Evolutionary conservation across 2,329 filamentous ascomycete species (phyloP).

Genomic region (Cladosporium phlei): DNA sequence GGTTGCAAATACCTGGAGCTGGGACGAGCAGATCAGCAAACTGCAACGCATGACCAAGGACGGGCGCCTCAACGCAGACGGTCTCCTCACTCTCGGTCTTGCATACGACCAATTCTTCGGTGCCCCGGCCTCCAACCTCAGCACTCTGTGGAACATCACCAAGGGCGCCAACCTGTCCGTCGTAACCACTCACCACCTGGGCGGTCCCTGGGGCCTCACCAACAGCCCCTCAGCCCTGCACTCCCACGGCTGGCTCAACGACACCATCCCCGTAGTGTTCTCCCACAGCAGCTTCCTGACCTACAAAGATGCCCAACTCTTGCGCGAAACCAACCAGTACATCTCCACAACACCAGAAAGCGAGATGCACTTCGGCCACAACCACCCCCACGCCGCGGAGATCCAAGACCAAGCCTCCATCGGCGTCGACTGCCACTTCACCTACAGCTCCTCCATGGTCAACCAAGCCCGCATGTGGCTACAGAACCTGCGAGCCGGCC

Average conservation of each 20-base stretch:
- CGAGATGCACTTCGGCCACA: constrained; percentile 56
- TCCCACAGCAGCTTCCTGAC: constrained; percentile 49
- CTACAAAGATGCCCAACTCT: constrained; percentile 35
- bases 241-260: constrained; percentile 39
- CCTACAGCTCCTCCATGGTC: constrained; percentile 28
- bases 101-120: constrained; percentile 39
- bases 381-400: constrained; percentile 40
- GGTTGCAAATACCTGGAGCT: constrained; percentile 16
- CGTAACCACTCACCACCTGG: constrained; percentile 39
- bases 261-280: constrained; percentile 47
- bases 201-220: constrained; percentile 11
- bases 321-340: constrained; percentile 49
- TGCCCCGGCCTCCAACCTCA: constrained; percentile 24
- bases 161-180: constrained; percentile 22
- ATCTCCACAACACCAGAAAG: constrained; percentile 56
- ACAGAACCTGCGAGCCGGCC: constrained; percentile 40
- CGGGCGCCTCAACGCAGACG: constrained; percentile 1
- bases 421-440: constrained; percentile 22
- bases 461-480: constrained; percentile 54
- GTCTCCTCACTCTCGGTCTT: constrained; percentile 37
- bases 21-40: constrained; percentile 11
- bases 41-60: constrained; percentile 10
- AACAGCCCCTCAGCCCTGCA: constrained; percentile 29
- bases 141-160: constrained; percentile 9
- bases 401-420: constrained; percentile 46